Base-by-base conservation (phyloP, 2,329 filamentous ascomycete genomes). In the Lasiodiplodia gonubiensis region DNA sequence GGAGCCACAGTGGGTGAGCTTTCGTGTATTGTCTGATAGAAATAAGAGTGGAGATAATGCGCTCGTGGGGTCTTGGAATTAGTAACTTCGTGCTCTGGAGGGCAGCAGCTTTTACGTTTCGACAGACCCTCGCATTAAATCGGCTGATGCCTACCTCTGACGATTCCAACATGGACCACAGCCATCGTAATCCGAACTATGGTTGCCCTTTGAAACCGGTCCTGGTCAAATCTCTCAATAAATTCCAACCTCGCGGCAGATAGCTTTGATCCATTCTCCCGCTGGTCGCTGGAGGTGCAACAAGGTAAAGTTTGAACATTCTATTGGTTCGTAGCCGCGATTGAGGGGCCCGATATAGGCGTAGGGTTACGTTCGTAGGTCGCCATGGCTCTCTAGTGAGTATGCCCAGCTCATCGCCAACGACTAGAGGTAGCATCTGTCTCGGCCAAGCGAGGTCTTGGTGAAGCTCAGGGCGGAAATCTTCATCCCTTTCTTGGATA, bases 141-240 rank as follows among this genome's bases (percentile, higher is more conserved):
- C n/a, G 35, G 30, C 42, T 37, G 46, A 18, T 25, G 25, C 37
- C 46, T 25, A 25, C 30, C 46, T 21, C 42, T 66, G 64, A 66
- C 42, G 64, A 66, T 39, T 42, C 18, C n/a, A 35, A 51, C 49
- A 23, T 55, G 7, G 39, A 48, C 48, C 11, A 66, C 64, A 39
- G 23, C 53, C 21, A 37, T 51, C 53, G 53, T 59, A 53, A 52
- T 57, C 53, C 53, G 37, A 30, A 51, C 37, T 66, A 21, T 59
- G 64, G 59, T 59, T 66, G 64, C 64, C 64, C 64, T 59, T 51
- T 59, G 64, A 66, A 59, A 66, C 64, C 42, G 39, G 42, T 57
- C 51, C 53, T 52, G 59, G 30, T 49, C 53, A 35, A 59, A 66
- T 66, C 64, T 66, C 64, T 42, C 53, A 59, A 59, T 59, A 37